These are phyloP conservation scores for Polychaeton citri DNA, from an alignment of 2,329 filamentous ascomycete species.

Conservation along the genomic window DNA sequence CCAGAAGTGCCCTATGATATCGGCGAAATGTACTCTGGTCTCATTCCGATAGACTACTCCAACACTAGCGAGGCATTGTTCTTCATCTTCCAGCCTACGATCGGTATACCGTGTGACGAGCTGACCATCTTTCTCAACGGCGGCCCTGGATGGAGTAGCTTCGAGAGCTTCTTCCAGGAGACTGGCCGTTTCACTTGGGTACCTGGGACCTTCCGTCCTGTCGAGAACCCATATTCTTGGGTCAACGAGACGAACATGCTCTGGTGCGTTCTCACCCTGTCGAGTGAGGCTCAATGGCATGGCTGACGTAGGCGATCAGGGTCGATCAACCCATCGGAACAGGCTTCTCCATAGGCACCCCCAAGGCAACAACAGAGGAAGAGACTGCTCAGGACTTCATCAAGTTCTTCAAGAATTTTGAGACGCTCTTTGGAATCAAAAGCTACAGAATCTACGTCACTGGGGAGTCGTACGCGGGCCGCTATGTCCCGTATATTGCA, in stretches of 20 bases:
- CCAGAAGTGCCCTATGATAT: conserved; percentile 23
- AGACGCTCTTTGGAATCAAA: conserved; percentile 32
- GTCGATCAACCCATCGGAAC: conserved; percentile 32
- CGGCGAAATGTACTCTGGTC: conserved; percentile 20
- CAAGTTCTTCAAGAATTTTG: conserved; percentile 37
- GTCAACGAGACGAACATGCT: conserved; percentile 39
- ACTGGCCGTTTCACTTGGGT: conserved; percentile 29
- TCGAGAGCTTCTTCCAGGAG: conserved; percentile 37
- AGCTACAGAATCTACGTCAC: conserved; percentile 33
- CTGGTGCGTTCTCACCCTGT: too few relatives aligned
- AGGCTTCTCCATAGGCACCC: conserved; percentile 19
- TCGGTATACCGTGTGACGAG: conserved; percentile 27
- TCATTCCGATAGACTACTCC: conserved; percentile 16
- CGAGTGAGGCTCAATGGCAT: too few relatives aligned
- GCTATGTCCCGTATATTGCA: conserved; percentile 20
- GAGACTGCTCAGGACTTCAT: conserved; percentile 29
- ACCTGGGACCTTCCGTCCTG: conserved; percentile 28
- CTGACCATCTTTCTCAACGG: conserved; percentile 26
- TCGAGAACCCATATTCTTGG: conserved; percentile 35
- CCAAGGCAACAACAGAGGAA: conserved; percentile 23
- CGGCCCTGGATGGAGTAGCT: conserved; percentile 31
- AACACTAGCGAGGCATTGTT: conserved; percentile 25
- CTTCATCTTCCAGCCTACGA: conserved; percentile 38
- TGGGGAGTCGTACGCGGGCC: conserved; percentile 16
- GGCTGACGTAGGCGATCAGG: too few relatives aligned